These are phyloP conservation scores for Pyronema domesticum DNA, from an alignment of 495 filamentous ascomycete species.

Conservation along the genomic window DNA sequence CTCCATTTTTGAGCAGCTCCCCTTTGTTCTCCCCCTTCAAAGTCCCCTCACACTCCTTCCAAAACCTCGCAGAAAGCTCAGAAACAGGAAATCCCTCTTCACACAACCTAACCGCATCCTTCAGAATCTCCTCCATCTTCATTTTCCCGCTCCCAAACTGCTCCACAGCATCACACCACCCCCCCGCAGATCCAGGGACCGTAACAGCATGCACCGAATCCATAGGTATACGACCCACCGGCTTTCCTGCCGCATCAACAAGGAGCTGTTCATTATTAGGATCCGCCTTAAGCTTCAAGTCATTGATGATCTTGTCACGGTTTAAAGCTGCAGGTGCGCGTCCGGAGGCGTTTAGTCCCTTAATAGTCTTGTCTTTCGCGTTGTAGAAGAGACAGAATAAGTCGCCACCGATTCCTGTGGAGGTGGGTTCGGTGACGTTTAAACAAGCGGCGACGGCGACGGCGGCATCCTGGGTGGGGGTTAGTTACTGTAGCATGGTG, in stretches of 20 bases:
- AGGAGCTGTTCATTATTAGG: conserved; percentile 29
- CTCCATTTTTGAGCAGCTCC: conserved; percentile 50
- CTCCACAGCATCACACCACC: conserved; percentile 85
- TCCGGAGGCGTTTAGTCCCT: conserved; percentile 80
- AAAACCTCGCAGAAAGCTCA: conserved; percentile 54
- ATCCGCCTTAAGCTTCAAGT: conserved; percentile 48
- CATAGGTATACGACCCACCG: conserved; percentile 41
- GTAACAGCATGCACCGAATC: conserved; percentile 63
- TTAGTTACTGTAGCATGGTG: no score
- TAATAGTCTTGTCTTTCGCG: conserved; percentile 60
- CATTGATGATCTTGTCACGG: conserved; percentile 47
- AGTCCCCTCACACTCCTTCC: conserved; percentile 40
- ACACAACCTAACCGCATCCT: conserved; percentile 67
- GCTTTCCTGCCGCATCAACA: neutral
- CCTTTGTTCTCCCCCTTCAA: conserved; percentile 43
- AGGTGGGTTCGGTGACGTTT: conserved; percentile 84
- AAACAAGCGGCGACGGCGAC: conserved; percentile 78
- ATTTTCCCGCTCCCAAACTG: conserved; percentile 81
- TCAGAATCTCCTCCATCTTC: conserved; percentile 56
- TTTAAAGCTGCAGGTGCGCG: conserved; percentile 53
- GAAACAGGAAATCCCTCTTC: conserved; percentile 83
- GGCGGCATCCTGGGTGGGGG: conserved; percentile 56
- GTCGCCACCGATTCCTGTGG: conserved; percentile 93
- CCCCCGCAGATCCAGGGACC: conserved; percentile 77
- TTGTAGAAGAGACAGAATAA: conserved; percentile 95